phyloP scores from a whole-genome alignment of 2,329 filamentous ascomycete species.

The Paradendryphiella salina region DNA sequence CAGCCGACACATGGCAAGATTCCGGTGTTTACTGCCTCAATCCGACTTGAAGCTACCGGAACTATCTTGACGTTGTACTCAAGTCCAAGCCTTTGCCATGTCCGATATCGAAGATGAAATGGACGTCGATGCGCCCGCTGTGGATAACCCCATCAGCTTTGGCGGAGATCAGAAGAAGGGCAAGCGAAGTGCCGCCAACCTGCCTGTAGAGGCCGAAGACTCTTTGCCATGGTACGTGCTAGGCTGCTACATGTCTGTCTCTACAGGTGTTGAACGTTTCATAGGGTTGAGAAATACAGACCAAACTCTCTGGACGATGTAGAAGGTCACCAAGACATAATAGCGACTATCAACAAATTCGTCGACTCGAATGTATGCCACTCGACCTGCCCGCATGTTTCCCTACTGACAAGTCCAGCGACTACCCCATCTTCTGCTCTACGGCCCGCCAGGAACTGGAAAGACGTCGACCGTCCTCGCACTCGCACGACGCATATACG shows the following conservation, averaged over 20 bases:
- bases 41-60: neutral
- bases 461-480: constrained; percentile 97
- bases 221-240: constrained; percentile 78
- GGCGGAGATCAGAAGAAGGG: constrained; percentile 79
- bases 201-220: constrained; percentile 92
- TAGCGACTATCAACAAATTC: constrained; percentile 97
- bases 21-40: neutral
- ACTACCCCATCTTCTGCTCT: constrained; percentile 92
- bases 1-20: neutral
- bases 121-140: constrained; percentile 64
- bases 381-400: rapidly evolving
- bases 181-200: constrained; percentile 87
- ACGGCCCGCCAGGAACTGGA: constrained; percentile 93
- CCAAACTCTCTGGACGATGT: constrained; percentile 88
- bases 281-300: constrained; percentile 94
- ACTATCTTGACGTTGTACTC: too few relatives aligned
- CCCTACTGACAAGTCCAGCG: constrained; percentile 53
- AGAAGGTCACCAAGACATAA: constrained; percentile 94
- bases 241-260: rapidly evolving
- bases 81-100: constrained; percentile 44
- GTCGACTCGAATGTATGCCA: constrained; percentile 76
- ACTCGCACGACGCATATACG: constrained; percentile 90
- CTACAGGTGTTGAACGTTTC: constrained; percentile 2
- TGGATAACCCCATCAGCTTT: constrained; percentile 64
- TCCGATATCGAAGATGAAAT: constrained; percentile 66